Conservation (phyloP, 345 rosid species). For the Pelargonium nanum region DNA sequence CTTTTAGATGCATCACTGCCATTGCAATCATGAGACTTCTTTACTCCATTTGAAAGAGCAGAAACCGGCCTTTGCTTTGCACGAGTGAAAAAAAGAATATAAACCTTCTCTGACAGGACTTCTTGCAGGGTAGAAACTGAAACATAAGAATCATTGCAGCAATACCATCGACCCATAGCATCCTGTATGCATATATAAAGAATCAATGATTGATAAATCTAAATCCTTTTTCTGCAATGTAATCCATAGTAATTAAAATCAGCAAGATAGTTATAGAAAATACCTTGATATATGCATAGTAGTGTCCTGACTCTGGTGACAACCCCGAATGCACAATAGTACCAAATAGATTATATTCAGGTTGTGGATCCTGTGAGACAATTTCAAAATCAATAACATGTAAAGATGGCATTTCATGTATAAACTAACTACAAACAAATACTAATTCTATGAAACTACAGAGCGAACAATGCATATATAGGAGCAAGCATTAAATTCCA, state of each 20-base stretch:
- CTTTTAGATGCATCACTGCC: slow-evolving; percentile 40
- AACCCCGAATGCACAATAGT: slow-evolving; percentile 89
- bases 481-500: neutral
- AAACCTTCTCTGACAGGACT: slow-evolving; percentile 88
- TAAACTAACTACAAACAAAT: neutral
- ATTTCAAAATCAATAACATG: neutral
- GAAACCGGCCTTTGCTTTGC: slow-evolving; percentile 52
- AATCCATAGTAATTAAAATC: neutral
- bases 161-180: slow-evolving; percentile 78
- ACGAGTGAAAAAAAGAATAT: slow-evolving; percentile 85
- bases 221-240: neutral
- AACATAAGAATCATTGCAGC: slow-evolving; percentile 82
- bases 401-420: neutral
- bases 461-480: neutral
- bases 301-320: slow-evolving; percentile 93
- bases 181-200: slow-evolving; percentile 34
- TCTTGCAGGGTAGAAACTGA: slow-evolving; percentile 67
- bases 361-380: slow-evolving; percentile 60
- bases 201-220: neutral
- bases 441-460: neutral
- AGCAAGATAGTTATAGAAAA: neutral
- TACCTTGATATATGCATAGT: slow-evolving; percentile 94
- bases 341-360: slow-evolving; percentile 89
- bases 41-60: slow-evolving; percentile 44
- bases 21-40: slow-evolving; percentile 31